Evolutionary conservation across 139 green algal genomes (phyloP).

Genomic region (Mesotaenium endlicherianum): DNA sequence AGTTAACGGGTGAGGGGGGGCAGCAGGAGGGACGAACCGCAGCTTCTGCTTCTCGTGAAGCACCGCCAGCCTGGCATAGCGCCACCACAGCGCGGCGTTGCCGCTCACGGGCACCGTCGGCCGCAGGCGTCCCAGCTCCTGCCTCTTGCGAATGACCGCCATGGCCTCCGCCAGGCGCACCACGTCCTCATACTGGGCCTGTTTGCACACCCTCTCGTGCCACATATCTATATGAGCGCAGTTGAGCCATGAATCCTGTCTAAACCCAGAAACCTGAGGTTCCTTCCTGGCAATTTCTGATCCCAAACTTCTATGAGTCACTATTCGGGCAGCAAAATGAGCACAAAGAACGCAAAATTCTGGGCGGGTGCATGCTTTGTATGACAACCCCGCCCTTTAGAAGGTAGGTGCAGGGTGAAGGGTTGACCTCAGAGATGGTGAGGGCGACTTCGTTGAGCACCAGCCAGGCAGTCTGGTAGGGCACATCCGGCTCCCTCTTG

Average conservation of each 20-base stretch:
- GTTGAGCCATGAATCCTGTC: no score
- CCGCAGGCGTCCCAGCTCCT: slow-evolving; percentile 2
- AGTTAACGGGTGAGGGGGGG: no score
- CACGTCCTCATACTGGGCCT: slow-evolving; percentile 32
- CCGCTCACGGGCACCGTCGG: slow-evolving; percentile 2
- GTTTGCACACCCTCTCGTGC: no score
- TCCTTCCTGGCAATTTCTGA: no score
- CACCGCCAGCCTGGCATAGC: slow-evolving; percentile 19
- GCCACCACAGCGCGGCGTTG: slow-evolving; percentile 26
- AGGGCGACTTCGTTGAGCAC: slow-evolving; percentile 28
- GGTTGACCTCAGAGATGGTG: slow-evolving; percentile 38
- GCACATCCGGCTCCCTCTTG: slow-evolving; percentile 6
- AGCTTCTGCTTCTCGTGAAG: slow-evolving; percentile 11
- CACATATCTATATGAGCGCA: no score
- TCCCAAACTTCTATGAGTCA: no score
- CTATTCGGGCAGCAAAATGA: no score
- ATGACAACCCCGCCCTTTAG: neutral
- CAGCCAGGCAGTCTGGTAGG: slow-evolving; percentile 26
- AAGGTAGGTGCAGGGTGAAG: no score
- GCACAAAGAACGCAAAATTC: neutral
- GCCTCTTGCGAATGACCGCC: neutral
- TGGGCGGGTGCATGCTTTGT: neutral
- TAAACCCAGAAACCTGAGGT: no score
- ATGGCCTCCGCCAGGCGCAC: slow-evolving; percentile 18
- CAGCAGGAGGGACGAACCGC: neutral